A percentile compares a stretch with the other conserved stretches of the same genome.
Conservation (phyloP, 2,329 filamentous ascomycete species). For the Parastagonospora avenae region DNA sequence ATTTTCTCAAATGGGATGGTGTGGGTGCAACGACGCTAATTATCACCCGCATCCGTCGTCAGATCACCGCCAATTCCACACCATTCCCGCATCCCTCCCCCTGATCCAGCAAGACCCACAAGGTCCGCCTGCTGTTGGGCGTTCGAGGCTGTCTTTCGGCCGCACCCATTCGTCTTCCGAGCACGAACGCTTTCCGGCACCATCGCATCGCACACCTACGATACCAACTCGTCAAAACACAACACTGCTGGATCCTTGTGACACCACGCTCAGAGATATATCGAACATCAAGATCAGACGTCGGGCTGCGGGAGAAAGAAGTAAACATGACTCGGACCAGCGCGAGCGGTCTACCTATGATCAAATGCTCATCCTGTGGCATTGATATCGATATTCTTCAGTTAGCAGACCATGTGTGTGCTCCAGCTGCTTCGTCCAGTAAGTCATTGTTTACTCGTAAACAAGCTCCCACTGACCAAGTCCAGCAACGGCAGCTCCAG, state of each 20-base stretch:
- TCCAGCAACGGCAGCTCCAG: conserved; percentile 19
- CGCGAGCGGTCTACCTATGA: conserved; percentile 43
- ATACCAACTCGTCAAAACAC: conserved; percentile 21
- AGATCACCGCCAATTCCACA: conserved; percentile 41
- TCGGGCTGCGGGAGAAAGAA: not conserved
- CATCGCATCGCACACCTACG: conserved; percentile 32
- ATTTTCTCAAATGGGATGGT: conserved; percentile 32
- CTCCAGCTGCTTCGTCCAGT: conserved; percentile 47
- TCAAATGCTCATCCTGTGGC: conserved; percentile 48
- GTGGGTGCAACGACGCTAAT: conserved; percentile 30
- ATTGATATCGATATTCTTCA: conserved; percentile 78
- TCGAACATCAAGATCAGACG: not conserved
- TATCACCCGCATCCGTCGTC: conserved; percentile 37
- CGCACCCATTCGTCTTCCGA: not conserved
- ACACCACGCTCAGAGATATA: not conserved
- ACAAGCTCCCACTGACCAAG: conserved; percentile 10
- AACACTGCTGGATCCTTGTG: conserved; percentile 22
- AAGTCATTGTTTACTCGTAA: conserved; percentile 43
- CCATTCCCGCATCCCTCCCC: conserved; percentile 36
- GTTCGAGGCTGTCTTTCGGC: conserved; percentile 15
- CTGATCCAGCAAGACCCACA: conserved; percentile 37
- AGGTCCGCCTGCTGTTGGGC: conserved; percentile 33
- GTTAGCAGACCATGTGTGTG: conserved; percentile 85
- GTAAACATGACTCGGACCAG: conserved; percentile 37
- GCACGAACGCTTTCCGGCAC: not conserved